phyloP scores from a whole-genome alignment of 208 protist genomes.

The Leishmania tarentolae region DNA sequence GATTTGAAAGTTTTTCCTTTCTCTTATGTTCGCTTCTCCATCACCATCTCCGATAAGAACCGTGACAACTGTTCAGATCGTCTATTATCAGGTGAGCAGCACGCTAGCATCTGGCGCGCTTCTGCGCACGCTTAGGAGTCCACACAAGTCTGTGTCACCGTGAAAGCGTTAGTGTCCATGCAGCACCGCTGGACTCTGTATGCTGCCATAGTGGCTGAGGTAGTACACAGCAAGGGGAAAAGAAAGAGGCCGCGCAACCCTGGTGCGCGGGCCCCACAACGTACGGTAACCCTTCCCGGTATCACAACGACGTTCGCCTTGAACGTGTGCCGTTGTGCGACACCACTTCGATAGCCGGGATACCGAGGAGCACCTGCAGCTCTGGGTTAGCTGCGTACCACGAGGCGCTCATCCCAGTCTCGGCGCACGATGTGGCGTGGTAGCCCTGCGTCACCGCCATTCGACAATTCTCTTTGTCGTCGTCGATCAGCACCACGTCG shows the following conservation, averaged over 20 bases:
- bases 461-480: slow-evolving; percentile 39
- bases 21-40: not conserved
- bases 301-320: not conserved
- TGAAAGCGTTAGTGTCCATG: not conserved
- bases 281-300: not conserved
- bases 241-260: not conserved
- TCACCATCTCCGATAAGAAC: not conserved
- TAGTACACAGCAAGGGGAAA: not conserved
- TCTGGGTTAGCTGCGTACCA: slow-evolving; percentile 27
- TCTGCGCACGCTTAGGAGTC: not conserved
- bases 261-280: not conserved
- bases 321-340: not conserved
- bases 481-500: slow-evolving; percentile 46
- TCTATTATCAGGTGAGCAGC: not conserved
- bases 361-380: slow-evolving; percentile 35
- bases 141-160: not conserved
- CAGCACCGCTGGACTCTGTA: not conserved
- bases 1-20: not conserved
- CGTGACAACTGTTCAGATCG: not conserved
- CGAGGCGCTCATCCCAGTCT: slow-evolving; percentile 25
- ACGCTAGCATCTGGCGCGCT: not conserved
- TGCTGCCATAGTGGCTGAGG: not conserved
- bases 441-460: slow-evolving; percentile 40
- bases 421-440: slow-evolving; percentile 32
- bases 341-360: slow-evolving; percentile 24